Evolutionary conservation across 2,329 filamentous ascomycete species (phyloP).

Genomic region (Fragosphaeria purpurea): DNA sequence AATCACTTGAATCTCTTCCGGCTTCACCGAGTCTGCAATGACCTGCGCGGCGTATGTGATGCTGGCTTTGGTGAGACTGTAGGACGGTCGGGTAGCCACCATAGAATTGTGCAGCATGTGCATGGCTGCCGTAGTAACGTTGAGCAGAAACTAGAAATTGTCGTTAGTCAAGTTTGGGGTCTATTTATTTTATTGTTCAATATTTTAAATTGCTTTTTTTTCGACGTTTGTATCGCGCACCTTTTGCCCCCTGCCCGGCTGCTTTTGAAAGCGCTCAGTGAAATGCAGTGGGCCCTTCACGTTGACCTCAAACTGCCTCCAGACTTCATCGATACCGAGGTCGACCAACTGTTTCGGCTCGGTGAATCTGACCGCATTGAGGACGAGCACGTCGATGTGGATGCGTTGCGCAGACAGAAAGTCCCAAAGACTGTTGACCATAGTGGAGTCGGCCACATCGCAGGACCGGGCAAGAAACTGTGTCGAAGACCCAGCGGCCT

Average conservation of each 20-base stretch:
- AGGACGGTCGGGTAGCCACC: conserved; percentile 14
- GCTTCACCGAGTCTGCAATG: conserved; percentile 11
- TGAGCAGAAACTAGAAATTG: conserved; percentile 2
- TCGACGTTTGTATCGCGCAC: background rate
- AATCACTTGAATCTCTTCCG: conserved; percentile 15
- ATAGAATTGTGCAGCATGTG: conserved; percentile 7
- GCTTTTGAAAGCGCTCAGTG: conserved; percentile 11
- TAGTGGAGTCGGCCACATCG: conserved; percentile 1
- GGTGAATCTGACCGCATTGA: conserved; percentile 19
- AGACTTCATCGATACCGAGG: conserved; percentile 9
- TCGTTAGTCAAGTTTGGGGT: background rate
- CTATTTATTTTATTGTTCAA: background rate
- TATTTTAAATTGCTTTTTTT: background rate
- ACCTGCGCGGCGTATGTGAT: conserved; percentile 13
- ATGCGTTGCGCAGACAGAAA: background rate
- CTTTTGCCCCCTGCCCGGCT: conserved; percentile 4
- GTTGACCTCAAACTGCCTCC: conserved; percentile 13
- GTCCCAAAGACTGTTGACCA: conserved; percentile 3
- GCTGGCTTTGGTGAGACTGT: conserved; percentile 15
- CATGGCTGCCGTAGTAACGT: conserved; percentile 7
- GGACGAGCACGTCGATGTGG: conserved; percentile 24
- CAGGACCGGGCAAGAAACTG: background rate
- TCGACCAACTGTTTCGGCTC: conserved; percentile 5
- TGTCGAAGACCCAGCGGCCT: background rate
- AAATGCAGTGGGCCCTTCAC: conserved; percentile 12